These are phyloP conservation scores for Zymoseptoria brevis DNA, from an alignment of 2,329 filamentous ascomycete genomes.

Conservation along the genomic window DNA sequence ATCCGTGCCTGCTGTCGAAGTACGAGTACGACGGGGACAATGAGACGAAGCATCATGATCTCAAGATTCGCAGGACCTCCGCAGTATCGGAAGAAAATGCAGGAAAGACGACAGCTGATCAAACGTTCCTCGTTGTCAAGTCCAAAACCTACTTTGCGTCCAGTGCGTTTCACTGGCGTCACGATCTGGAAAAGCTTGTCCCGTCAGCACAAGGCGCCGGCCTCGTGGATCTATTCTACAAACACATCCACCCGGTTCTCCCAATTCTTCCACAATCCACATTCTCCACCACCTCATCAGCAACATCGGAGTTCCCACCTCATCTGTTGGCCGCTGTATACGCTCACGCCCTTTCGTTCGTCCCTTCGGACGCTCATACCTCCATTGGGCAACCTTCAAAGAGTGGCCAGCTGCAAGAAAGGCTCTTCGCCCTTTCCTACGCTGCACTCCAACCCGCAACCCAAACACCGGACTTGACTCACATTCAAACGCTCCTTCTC, in stretches of 20 bases:
- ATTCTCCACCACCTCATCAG: background rate
- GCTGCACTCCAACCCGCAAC: conserved; percentile 23
- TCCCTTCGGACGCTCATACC: conserved; percentile 37
- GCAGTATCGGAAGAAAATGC: conserved; percentile 14
- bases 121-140: conserved; percentile 30
- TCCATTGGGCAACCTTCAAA: conserved; percentile 19
- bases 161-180: conserved; percentile 21
- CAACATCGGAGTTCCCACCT: conserved; percentile 8
- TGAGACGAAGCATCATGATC: conserved; percentile 26
- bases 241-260: conserved; percentile 40
- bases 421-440: conserved; percentile 28
- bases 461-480: conserved; percentile 27
- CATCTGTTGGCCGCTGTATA: conserved; percentile 37
- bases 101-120: conserved; percentile 13
- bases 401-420: conserved; percentile 9
- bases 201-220: conserved; percentile 29
- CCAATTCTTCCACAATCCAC: conserved; percentile 28
- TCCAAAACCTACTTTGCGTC: conserved; percentile 27
- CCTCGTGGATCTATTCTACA: conserved; percentile 35
- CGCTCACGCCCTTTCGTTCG: conserved; percentile 39
- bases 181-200: conserved; percentile 27
- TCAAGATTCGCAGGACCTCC: conserved; percentile 26
- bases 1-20: conserved; percentile 28
- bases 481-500: conserved; percentile 27
- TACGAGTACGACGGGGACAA: conserved; percentile 30